These are phyloP conservation scores for Gaertneriomyces sp. DNA, from an alignment of 192 early-diverging fungal species.

Conservation along the genomic window DNA sequence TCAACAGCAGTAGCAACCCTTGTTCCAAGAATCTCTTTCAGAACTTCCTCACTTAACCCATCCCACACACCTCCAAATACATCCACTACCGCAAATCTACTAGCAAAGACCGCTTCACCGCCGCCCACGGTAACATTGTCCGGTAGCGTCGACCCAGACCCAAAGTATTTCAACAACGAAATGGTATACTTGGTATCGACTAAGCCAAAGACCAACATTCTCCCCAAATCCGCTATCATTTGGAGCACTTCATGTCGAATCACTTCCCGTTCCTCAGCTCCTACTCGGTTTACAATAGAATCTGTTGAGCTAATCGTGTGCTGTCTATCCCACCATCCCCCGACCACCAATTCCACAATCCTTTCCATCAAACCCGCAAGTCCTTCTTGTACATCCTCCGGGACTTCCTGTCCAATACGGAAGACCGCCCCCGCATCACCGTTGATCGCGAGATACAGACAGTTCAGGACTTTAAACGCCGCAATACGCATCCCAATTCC, in stretches of 20 bases:
- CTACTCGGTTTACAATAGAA: no score
- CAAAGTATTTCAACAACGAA: slow-evolving; percentile 22
- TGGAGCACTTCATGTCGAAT: slow-evolving; percentile 5
- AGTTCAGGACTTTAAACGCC: slow-evolving; percentile 20
- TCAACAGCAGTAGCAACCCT: slow-evolving; percentile 2
- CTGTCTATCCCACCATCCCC: no score
- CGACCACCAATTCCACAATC: background rate
- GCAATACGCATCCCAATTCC: slow-evolving; percentile 14
- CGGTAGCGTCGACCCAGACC: background rate
- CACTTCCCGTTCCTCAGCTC: slow-evolving; percentile 2
- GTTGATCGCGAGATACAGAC: slow-evolving; percentile 15
- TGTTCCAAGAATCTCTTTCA: slow-evolving; percentile 7
- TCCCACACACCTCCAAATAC: slow-evolving; percentile 29
- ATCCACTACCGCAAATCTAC: background rate
- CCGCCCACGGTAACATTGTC: background rate
- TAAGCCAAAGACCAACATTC: slow-evolving; percentile 7
- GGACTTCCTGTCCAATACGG: background rate
- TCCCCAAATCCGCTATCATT: slow-evolving; percentile 8
- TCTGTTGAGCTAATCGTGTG: no score
- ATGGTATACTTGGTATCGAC: slow-evolving; percentile 10
- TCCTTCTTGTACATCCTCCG: slow-evolving; percentile 16
- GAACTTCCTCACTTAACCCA: slow-evolving; percentile 10
- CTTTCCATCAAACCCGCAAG: slow-evolving; percentile 5
- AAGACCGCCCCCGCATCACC: slow-evolving; percentile 17
- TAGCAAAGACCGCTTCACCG: background rate